Conservation (phyloP, 2,329 filamentous ascomycete species). For the Zelopaecilomyces penicillatus region DNA sequence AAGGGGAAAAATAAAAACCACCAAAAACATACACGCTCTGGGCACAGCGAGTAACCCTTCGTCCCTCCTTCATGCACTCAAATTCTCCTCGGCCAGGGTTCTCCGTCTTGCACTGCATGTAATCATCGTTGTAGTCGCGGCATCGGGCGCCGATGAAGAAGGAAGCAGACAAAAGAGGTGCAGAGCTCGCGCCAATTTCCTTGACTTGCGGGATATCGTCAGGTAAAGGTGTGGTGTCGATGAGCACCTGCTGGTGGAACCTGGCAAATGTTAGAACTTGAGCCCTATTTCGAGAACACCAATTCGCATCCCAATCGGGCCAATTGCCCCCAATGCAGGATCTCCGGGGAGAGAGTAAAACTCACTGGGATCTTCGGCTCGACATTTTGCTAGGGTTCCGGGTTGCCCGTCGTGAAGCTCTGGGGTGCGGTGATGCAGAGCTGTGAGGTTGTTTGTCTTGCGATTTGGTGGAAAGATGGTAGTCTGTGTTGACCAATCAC, state of each 20-base stretch:
- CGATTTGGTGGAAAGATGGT: slow-evolving; percentile 23
- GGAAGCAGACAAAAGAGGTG: slow-evolving; percentile 80
- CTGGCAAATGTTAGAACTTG: slow-evolving; percentile 36
- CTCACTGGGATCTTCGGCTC: slow-evolving; percentile 35
- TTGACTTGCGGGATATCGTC: slow-evolving; percentile 84
- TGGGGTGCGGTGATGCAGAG: slow-evolving; percentile 19
- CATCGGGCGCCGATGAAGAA: slow-evolving; percentile 98
- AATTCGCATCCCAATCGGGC: neutral
- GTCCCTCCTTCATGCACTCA: slow-evolving; percentile 91
- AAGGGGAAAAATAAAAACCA: no score
- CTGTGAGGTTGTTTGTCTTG: slow-evolving; percentile 23
- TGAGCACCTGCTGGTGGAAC: slow-evolving; percentile 88
- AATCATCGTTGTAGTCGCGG: slow-evolving; percentile 95
- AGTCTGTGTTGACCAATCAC: slow-evolving; percentile 24
- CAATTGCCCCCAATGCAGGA: neutral
- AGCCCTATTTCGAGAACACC: neutral
- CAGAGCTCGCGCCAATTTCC: slow-evolving; percentile 88
- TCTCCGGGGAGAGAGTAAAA: slow-evolving; percentile 8
- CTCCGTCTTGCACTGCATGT: slow-evolving; percentile 99
- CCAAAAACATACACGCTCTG: slow-evolving; percentile 73
- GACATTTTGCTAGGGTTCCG: slow-evolving; percentile 29
- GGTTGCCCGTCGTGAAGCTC: slow-evolving; percentile 19
- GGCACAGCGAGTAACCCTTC: slow-evolving; percentile 93
- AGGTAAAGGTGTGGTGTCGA: slow-evolving; percentile 93
- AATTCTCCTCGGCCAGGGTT: slow-evolving; percentile 83